These are phyloP conservation scores for Alternaria panax DNA, from an alignment of 2,329 filamentous ascomycete species.

Conservation along the genomic window DNA sequence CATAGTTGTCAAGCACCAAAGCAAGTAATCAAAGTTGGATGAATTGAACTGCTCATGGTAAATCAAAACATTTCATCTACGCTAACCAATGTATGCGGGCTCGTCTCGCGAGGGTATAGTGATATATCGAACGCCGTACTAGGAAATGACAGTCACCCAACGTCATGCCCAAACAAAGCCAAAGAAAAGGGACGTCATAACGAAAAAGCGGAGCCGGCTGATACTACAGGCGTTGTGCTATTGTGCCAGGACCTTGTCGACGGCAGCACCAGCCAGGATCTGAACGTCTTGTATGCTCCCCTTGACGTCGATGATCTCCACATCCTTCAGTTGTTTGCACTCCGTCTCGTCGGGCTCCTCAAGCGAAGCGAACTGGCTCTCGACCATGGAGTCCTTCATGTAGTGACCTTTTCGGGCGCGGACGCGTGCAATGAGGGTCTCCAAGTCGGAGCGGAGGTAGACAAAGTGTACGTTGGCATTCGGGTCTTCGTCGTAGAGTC, in stretches of 20 bases:
- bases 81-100: not conserved
- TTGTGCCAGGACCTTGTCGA: conserved; percentile 43
- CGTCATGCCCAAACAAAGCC: not conserved
- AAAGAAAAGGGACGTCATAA: not conserved
- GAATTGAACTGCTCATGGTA: conserved; percentile 5
- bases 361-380: conserved; percentile 87
- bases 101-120: conserved; percentile 5
- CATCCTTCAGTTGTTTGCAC: conserved; percentile 55
- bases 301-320: conserved; percentile 56
- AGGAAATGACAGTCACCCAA: not conserved
- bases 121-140: not conserved
- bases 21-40: not conserved
- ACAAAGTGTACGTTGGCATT: conserved; percentile 78
- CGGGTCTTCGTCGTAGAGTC: conserved; percentile 56
- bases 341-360: conserved; percentile 79
- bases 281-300: conserved; percentile 52
- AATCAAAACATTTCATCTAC: not conserved
- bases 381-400: conserved; percentile 96
- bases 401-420: conserved; percentile 81
- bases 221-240: not conserved
- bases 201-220: conserved; percentile 8
- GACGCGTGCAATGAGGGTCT: conserved; percentile 78
- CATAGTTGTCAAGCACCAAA: too few species aligned
- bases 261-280: conserved; percentile 48
- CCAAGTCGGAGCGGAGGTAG: conserved; percentile 81